Base-by-base conservation (phyloP, 768 basidiomycete species). In the Mycena polygramma region DNA sequence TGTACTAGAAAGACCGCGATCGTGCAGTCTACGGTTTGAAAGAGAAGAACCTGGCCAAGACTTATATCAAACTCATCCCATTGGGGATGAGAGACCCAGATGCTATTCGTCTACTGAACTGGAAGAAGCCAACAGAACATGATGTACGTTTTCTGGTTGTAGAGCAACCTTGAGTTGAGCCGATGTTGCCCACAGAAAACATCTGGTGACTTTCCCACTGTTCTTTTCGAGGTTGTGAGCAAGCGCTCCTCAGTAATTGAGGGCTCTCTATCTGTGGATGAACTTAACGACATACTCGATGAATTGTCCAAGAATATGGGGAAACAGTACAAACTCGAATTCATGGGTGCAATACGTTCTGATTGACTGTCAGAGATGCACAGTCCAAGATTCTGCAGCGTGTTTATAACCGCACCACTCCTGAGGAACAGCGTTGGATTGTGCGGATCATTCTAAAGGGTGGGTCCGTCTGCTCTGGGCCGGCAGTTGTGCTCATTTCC, bases 371-470 rank as follows among this genome's bases (percentile, higher is more conserved):
- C 75, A 98, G 96, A 35, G 91, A 94, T 22, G 75, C 88, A 14
- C 94, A 97, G 75, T 87, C 90, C 5, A 92, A 87, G 57, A 88
- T 96, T 35, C 78, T 98, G 70, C 90, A 92, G 72, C 88, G 92
- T 2, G 79, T 98, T 2, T 92, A 93, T 73, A 92, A 94, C 75
- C 88, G 88, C 51, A 83, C 92, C 30, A 97, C 96, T 1, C 85
- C 97, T 0, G 89, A 92, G 65, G 97, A 99, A 76, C 97, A 98
- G 76, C 89, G 91, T 57, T 99, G 98, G 98, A 91, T 99, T 66
- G 92, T 94, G n/a, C 89, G 96, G 10, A 95, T 99, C 78, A 94
- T 99, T 57, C 84, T 99, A 41, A 98, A 98, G 87, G 97, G 97
- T 94, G 63, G 3, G 35, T 66, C n/a, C 35, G 59, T 48, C 60